Base-by-base conservation (phyloP, 2,329 filamentous ascomycete genomes). In the Hymenoscyphus fructigenus region DNA sequence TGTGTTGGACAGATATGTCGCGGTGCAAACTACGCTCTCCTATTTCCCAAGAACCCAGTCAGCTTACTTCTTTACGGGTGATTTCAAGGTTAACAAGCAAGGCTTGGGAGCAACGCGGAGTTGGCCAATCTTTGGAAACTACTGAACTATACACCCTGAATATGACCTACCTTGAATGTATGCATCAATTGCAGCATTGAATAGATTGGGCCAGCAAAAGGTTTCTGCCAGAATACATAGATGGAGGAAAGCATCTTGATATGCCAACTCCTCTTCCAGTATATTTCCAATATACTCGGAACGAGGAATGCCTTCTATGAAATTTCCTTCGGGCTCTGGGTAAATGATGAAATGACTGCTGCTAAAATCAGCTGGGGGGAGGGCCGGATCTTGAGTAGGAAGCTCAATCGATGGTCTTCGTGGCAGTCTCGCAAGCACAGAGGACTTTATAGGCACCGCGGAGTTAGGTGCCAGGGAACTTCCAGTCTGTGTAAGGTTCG, bases 151-250 rank as follows among this genome's bases (percentile, higher is more conserved):
- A n/a, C n/a, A n/a, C n/a, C n/a, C n/a, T n/a, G 47, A 14, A 26
- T 23, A 53, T 26, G 15, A 23, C n/a, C 26, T 26, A 32, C 66
- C 66, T 38, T 62, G 38, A 14, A 65, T 29, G 34, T 69, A 69
- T 23, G 64, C 50, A 26, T 56, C 60, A 26, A 69, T 62, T 23
- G 67, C 66, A 6, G 56, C 44, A 28, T 69, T 69, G 53, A 62
- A 69, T 5, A 69, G 57, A 17, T 44, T 64, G 2, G 63, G 57
- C 67, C 66, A 69, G 50, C 63, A 66, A 26, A 65, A 61, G 7
- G 56, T 66, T 57, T 69, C 67, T 17, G 67, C 65, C 2, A 69
- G 57, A 28, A 69, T 55, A 53, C 66, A 67, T 9, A 69, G 66
- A 29, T 66, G 23, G 41, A 69, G 60, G 28, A 67, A 55, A 5